Evolutionary conservation across 106 monocot species (phyloP), one percentile per base, ranked within the genome.

Genomic region (Hemerocallis citrina): DNA sequence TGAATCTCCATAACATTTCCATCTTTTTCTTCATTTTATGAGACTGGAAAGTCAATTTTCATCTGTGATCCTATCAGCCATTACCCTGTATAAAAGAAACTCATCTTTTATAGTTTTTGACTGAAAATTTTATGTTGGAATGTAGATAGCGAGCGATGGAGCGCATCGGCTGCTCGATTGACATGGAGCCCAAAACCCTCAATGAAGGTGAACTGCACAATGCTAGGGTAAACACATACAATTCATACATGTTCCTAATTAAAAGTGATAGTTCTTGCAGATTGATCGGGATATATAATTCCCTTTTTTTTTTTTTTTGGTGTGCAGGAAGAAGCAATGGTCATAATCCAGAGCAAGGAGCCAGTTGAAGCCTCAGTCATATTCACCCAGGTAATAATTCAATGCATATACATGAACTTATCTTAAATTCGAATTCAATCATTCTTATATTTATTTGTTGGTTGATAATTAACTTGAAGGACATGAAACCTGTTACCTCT

Each of bases 161-260:
- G 28, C 52, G 52, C 52, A 3, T 1, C 7, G 30, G 47, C 47
- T 58, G 68, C 58, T 58, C 56, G 35, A 43, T 68, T 47, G 68
- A 68, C 10, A 68, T 48, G 68, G 68, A 68, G 33, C 68, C 68
- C 34, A 57, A 34, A 25, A 68, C 68, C 11, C 58, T 68, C 23
- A 59, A 47, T 7, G 31, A 17, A 58, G 58, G 34, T 41, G 46
- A 45, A 21, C 14, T 68, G 10, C 32, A 48, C 34, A 34, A 20
- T 58, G 68, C 65, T 21, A 6, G 50, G 38, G 65, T 65, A 65
- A n/a, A n/a, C n/a, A n/a, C n/a, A n/a, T n/a, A n/a, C n/a, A n/a
- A n/a, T n/a, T n/a, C 24, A 13, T 60, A 20, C 14, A 36, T 58
- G 7, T 36, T 21, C 4, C n/a, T n/a, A n/a, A 22, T 20, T 32